These are phyloP conservation scores for Picochlorum sp. DNA, from an alignment of 139 green algal species.

Conservation along the genomic window DNA sequence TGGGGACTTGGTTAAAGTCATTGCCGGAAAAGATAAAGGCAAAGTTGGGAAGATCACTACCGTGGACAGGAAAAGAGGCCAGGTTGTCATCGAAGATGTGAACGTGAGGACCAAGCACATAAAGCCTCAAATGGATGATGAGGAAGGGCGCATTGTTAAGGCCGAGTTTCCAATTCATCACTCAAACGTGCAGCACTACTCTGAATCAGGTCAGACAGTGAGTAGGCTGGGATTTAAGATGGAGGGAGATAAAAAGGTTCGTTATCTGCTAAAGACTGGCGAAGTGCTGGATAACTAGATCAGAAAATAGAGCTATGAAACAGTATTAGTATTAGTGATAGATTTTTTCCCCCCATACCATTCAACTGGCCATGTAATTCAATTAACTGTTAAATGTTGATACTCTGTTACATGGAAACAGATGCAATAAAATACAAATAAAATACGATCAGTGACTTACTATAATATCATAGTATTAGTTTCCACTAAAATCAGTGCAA, in stretches of 20 bases:
- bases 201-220: slow-evolving; percentile 45
- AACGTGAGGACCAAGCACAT: slow-evolving; percentile 90
- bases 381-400: no score
- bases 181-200: slow-evolving; percentile 94
- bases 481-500: no score
- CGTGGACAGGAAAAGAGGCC: slow-evolving; percentile 60
- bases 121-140: slow-evolving; percentile 36
- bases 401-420: no score
- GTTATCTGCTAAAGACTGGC: slow-evolving; percentile 80
- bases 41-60: slow-evolving; percentile 74
- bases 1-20: slow-evolving; percentile 85
- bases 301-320: no score
- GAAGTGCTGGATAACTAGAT: slow-evolving; percentile 36
- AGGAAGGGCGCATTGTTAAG: slow-evolving; percentile 80
- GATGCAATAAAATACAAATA: no score
- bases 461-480: no score
- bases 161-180: slow-evolving; percentile 86
- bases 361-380: no score
- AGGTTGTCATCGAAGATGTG: slow-evolving; percentile 81
- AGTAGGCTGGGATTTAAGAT: slow-evolving; percentile 25
- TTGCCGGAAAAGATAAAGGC: slow-evolving; percentile 88
- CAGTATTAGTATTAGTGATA: no score
- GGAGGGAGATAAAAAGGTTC: slow-evolving; percentile 67
- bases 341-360: no score
- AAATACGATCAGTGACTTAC: no score